These are phyloP conservation scores for Zymoseptoria passerinii DNA, from an alignment of 2,329 filamentous ascomycete genomes.

Conservation along the genomic window DNA sequence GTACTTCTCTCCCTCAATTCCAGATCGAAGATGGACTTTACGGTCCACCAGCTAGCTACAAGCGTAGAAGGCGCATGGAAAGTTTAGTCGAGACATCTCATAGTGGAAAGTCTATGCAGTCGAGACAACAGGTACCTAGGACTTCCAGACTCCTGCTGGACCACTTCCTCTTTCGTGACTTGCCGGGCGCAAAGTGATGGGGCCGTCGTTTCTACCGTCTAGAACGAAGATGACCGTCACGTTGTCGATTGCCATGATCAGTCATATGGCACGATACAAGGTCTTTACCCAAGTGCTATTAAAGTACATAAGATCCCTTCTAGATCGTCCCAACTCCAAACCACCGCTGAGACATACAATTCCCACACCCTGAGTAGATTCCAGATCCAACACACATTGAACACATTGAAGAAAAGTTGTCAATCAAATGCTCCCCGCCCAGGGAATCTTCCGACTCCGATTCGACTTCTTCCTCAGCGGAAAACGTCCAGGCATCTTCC, in stretches of 20 bases:
- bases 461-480: neutral
- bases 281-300: neutral
- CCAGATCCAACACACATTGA: neutral
- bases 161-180: neutral
- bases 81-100: neutral
- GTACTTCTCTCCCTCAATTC: neutral
- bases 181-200: neutral
- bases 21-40: neutral
- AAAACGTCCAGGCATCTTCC: neutral
- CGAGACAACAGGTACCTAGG: neutral
- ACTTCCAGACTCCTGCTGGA: neutral
- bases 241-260: neutral
- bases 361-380: neutral
- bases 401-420: neutral
- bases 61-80: neutral
- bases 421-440: neutral
- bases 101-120: neutral
- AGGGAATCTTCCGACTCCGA: neutral
- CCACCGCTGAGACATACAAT: neutral
- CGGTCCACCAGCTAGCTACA: neutral
- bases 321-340: neutral
- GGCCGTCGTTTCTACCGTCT: neutral
- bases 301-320: neutral
- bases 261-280: neutral
- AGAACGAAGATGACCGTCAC: neutral